Base-by-base conservation (phyloP, 2,329 filamentous ascomycete species). In the Endothia cerciana region DNA sequence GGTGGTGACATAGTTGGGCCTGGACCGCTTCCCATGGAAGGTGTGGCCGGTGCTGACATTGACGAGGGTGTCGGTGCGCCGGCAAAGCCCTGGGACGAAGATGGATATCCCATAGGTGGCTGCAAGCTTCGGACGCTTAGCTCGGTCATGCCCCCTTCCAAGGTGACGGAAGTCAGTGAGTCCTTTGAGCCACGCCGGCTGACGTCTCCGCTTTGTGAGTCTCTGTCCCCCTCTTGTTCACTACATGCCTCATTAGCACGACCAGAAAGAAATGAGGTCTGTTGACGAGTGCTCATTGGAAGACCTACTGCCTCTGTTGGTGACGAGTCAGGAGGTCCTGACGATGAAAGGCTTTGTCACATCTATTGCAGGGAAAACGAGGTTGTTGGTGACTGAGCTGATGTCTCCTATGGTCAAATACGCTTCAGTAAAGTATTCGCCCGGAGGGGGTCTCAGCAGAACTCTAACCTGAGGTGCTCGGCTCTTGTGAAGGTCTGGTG, bases 311-410 rank as follows among this genome's bases (percentile, higher is more conserved):
- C 77, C 80, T 77, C 68, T 80, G 78, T 65, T 80, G 74, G 71
- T 89, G 87, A 45, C 87, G 83, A n/a, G 83, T 79, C 22, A 89
- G 78, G 13, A 89, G 76, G 73, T 89, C 87, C 56, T 82, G 80
- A 63, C 87, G 82, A 69, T 87, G 82, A 68, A 89, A 89, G 17
- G 80, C 78, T 68, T 82, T 83, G 47, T 83, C 84, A 72, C 87
- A 89, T 47, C 83, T 82, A 19, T 75, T 77, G 68, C 87, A 89
- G 45, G 76, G 76, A 70, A 82, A 81, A 53, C 80, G 79, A 33
- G 87, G 84, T 61, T 80, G 82, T 64, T 83, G 79, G 73, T 89
- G 87, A 70, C 85, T 87, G 47, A 87, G 75, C 73, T 89, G 84
- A 73, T 89, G 87, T 63, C 87, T 84, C 71, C 87, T 88, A 65